Evolutionary conservation across 129 eudicot genomes (phyloP).

Genomic region (Kitagawia praeruptora): DNA sequence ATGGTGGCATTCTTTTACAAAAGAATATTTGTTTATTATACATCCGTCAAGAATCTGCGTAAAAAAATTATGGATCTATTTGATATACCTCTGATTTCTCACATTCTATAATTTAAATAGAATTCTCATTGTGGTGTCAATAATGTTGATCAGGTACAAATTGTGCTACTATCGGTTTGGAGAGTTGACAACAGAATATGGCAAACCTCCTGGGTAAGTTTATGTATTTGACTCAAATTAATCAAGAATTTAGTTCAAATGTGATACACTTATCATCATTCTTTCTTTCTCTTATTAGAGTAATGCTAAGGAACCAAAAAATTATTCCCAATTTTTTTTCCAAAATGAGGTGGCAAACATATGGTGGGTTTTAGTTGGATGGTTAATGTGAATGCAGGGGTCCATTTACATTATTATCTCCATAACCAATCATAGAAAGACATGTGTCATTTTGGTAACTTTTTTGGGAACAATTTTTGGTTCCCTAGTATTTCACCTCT

Average conservation of each 20-base stretch:
- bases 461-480: too few species aligned
- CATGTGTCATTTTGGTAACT: too few species aligned
- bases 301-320: too few species aligned
- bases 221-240: background rate
- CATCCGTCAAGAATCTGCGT: background rate
- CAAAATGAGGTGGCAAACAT: too few species aligned
- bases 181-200: conserved; percentile 88
- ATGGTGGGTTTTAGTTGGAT: too few species aligned
- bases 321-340: too few species aligned
- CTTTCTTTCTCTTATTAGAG: background rate
- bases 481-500: too few species aligned
- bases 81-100: background rate
- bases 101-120: background rate
- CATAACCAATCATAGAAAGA: too few species aligned
- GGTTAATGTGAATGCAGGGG: too few species aligned
- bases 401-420: too few species aligned
- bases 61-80: background rate
- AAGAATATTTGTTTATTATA: background rate
- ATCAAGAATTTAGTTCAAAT: background rate
- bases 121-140: background rate
- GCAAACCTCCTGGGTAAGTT: conserved; percentile 90
- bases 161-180: conserved; percentile 85
- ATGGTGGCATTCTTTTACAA: background rate
- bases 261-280: background rate
- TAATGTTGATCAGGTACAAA: conserved; percentile 63